phyloP scores from a whole-genome alignment of 2,329 filamentous ascomycete species.

The Fusarium fujikuroi region DNA sequence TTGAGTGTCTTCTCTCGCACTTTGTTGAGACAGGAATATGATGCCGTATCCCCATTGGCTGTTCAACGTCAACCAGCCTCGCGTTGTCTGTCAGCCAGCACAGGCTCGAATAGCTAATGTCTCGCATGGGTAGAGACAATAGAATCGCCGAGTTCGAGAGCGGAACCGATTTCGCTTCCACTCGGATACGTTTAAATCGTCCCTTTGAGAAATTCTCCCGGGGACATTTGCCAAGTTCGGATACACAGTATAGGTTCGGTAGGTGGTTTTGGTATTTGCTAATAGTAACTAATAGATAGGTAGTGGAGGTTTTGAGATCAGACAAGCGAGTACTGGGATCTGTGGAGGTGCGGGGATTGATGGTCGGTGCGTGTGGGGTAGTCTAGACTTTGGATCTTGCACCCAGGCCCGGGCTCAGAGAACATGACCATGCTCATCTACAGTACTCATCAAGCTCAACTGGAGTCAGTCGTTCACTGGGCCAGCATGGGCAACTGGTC shows the following conservation, averaged over 20 bases:
- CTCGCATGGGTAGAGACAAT: not conserved
- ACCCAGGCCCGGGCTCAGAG: constrained; percentile 16
- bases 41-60: constrained; percentile 7
- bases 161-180: not conserved
- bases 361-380: constrained; percentile 43
- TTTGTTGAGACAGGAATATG: constrained; percentile 24
- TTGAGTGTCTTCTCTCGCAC: constrained; percentile 24
- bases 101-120: constrained; percentile 8
- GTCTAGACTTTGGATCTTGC: constrained; percentile 35
- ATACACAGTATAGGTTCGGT: not conserved
- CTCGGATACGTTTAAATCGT: not conserved
- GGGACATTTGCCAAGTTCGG: constrained; percentile 5
- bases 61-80: constrained; percentile 1
- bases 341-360: constrained; percentile 44
- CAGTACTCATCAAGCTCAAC: not conserved
- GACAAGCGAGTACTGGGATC: constrained; percentile 28
- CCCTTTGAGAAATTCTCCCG: not conserved
- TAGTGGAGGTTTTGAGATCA: constrained; percentile 12
- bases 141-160: not conserved
- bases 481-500: constrained; percentile 22
- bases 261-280: constrained; percentile 12
- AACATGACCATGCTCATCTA: not conserved
- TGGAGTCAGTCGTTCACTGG: not conserved
- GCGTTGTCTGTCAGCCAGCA: constrained; percentile 1
- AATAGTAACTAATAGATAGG: not conserved